Evolutionary conservation across 164 flowering plant species (phyloP).

Genomic region (Magnolia sinica): DNA sequence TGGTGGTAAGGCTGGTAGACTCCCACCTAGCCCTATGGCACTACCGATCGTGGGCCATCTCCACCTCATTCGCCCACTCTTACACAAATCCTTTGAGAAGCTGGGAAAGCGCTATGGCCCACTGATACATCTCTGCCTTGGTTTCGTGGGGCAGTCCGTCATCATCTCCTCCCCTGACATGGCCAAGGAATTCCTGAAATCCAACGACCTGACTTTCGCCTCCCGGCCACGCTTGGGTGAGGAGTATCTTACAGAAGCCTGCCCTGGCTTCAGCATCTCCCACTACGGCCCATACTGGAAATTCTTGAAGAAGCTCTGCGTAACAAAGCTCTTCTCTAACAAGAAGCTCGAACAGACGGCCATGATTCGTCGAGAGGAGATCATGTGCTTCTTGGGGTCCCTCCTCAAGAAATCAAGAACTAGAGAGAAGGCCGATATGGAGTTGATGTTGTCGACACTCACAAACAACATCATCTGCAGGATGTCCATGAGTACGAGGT

Average conservation of each 20-base stretch:
- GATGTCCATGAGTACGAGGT: conserved; percentile 37
- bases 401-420: conserved; percentile 19
- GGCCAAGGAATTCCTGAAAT: conserved; percentile 38
- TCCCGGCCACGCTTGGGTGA: conserved; percentile 40
- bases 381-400: conserved; percentile 17
- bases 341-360: conserved; percentile 24
- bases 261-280: conserved; percentile 44
- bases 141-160: conserved; percentile 34
- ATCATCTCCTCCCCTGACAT: conserved; percentile 39
- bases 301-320: conserved; percentile 45
- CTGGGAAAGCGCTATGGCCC: conserved; percentile 42
- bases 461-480: conserved; percentile 42
- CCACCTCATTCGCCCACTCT: conserved; percentile 42
- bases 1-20: neutral
- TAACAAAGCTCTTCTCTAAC: conserved; percentile 39
- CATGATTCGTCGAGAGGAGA: conserved; percentile 30
- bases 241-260: conserved; percentile 42
- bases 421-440: conserved; percentile 30
- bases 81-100: conserved; percentile 36
- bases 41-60: conserved; percentile 51
- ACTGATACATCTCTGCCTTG: conserved; percentile 41
- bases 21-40: conserved; percentile 34
- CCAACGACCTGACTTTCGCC: conserved; percentile 42
- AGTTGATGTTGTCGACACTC: conserved; percentile 29
- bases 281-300: conserved; percentile 56